Evolutionary conservation across 1,284 basidiomycete species (phyloP).

Genomic region (Melampsora americana): DNA sequence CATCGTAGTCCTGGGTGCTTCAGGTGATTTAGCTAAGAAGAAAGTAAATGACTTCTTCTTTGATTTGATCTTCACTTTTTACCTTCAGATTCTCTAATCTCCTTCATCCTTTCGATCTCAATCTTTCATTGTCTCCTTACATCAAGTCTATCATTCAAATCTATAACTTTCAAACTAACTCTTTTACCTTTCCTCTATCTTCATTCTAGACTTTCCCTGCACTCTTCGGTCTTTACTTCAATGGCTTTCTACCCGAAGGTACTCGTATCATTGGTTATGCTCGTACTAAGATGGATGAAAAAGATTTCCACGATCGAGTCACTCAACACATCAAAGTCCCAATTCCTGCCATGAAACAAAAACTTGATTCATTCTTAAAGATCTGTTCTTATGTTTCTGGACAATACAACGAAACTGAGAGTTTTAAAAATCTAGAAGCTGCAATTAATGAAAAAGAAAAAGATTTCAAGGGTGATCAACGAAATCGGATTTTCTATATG

Average conservation of each 20-base stretch:
- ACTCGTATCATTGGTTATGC: conserved; percentile 90
- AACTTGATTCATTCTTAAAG: conserved; percentile 76
- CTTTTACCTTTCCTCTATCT: neutral
- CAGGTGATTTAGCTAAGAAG: conserved; percentile 98
- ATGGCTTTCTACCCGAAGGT: conserved; percentile 73
- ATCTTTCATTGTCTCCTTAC: neutral
- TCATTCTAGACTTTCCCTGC: conserved; percentile 78
- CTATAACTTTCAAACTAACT: neutral
- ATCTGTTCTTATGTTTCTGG: conserved; percentile 77
- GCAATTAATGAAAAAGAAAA: conserved; percentile 74
- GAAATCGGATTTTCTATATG: conserved; percentile 65
- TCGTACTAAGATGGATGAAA: conserved; percentile 84
- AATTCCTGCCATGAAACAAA: conserved; percentile 58
- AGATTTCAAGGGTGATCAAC: conserved; percentile 54
- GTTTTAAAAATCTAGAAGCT: conserved; percentile 72
- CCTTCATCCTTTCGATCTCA: conserved; percentile 22
- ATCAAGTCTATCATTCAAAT: conserved; percentile 16
- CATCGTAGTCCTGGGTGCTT: conserved; percentile 76
- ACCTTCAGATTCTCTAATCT: conserved; percentile 28
- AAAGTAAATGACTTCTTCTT: conserved; percentile 64
- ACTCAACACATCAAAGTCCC: conserved; percentile 78
- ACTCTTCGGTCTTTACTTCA: conserved; percentile 78
- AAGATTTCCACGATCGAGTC: conserved; percentile 77
- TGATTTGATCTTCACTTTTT: neutral
- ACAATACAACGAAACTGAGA: conserved; percentile 75